Conservation (phyloP, 2,329 filamentous ascomycete species). For the Venturia oleaginea region DNA sequence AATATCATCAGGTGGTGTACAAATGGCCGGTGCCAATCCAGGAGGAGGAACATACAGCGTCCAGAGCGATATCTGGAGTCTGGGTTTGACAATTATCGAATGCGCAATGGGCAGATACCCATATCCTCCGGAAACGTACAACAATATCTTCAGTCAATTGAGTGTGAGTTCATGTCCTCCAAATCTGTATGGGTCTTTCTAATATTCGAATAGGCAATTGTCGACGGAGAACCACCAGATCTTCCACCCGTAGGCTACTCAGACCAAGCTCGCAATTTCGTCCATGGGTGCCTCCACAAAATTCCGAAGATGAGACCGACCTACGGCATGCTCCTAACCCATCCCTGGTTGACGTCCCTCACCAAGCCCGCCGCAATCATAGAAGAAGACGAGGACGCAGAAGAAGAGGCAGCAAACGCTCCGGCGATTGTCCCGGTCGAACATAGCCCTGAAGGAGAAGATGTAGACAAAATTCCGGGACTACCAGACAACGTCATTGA, state of each 20-base stretch:
- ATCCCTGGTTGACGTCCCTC: conserved; percentile 75
- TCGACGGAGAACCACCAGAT: conserved; percentile 89
- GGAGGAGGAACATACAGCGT: conserved; percentile 87
- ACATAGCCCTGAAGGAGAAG: not conserved
- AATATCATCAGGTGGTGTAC: conserved; percentile 78
- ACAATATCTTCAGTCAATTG: conserved; percentile 95
- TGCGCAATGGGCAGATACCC: conserved; percentile 91
- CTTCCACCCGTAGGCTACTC: conserved; percentile 75
- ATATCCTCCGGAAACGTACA: conserved; percentile 93
- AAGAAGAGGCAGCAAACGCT: conserved; percentile 20
- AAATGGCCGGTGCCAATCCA: conserved; percentile 57
- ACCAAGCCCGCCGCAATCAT: conserved; percentile 68
- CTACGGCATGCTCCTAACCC: conserved; percentile 79
- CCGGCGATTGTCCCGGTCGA: conserved; percentile 17
- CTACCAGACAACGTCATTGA: conserved; percentile 47
- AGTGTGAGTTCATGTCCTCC: conserved; percentile 58
- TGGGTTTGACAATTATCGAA: conserved; percentile 90
- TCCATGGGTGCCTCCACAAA: conserved; percentile 84
- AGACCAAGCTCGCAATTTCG: conserved; percentile 73
- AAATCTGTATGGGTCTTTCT: not conserved
- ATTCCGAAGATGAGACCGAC: conserved; percentile 86
- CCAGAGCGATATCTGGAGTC: conserved; percentile 95
- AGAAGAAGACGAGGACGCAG: conserved; percentile 51
- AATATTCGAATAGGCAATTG: conserved; percentile 65
- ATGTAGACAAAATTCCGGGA: not conserved